These are phyloP conservation scores for Tribonema minus DNA, from an alignment of 108 stramenopile genomes.

Conservation along the genomic window DNA sequence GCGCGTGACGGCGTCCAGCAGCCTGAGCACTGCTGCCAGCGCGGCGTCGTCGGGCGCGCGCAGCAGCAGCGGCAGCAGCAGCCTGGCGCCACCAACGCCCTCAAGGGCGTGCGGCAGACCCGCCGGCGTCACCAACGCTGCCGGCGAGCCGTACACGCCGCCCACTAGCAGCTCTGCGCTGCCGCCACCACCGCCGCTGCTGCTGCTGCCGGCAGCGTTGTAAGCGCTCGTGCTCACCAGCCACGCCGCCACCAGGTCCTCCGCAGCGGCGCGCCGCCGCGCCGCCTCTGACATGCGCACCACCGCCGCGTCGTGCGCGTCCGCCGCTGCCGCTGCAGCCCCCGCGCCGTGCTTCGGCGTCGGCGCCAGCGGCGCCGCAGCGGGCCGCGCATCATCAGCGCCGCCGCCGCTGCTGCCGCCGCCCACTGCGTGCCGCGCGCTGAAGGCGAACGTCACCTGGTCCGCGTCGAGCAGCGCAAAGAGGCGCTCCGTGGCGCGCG, in stretches of 20 bases:
- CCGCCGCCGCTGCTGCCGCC: no score
- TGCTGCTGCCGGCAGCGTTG: no score
- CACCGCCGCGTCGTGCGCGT: no score
- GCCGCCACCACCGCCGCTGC: no score
- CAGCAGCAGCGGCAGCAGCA: constrained; percentile 35
- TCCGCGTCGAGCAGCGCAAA: constrained; percentile 15
- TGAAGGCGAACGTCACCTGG: constrained; percentile 21
- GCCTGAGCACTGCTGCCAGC: constrained; percentile 23
- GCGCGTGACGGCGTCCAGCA: constrained; percentile 2
- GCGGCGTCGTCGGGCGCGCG: constrained; percentile 26
- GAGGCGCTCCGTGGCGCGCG: constrained; percentile 10
- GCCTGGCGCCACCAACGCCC: constrained; percentile 23
- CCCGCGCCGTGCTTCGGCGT: no score
- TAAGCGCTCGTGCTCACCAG: constrained; percentile 13
- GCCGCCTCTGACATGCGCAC: constrained; percentile 15
- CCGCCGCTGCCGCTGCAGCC: no score
- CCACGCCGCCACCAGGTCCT: constrained; percentile 17
- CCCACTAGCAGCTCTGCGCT: no score
- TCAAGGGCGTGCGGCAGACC: constrained; percentile 15
- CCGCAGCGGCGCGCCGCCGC: constrained; percentile 8
- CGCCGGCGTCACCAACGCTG: constrained; percentile 8
- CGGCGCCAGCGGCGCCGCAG: no score
- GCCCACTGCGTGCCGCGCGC: no score
- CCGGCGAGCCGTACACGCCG: constrained; percentile 10
- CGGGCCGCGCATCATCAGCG: no score